Base-by-base conservation (phyloP, 176 grass and related monocot genomes). In the Oryza australiensis region DNA sequence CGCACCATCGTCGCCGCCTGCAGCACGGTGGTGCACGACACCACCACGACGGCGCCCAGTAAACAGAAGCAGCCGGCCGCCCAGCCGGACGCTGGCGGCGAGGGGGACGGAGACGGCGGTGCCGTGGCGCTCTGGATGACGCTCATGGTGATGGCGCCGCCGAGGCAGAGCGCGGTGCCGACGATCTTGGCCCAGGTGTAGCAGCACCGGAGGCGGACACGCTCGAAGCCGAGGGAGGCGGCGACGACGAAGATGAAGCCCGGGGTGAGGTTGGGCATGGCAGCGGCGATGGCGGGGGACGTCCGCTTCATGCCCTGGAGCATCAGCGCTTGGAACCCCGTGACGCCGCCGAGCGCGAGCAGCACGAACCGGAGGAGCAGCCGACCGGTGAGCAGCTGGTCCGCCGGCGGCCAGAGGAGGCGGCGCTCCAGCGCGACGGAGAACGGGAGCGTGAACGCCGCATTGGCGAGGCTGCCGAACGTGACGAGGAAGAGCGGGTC, bases 231-330 rank as follows among this genome's bases (percentile, higher is more conserved):
- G 26, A 75, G 33, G 26, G 48, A 27, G 10, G 45, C 83, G 34
- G 82, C 90, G 37, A 83, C 72, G 14, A 92, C 32, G 74, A 86
- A 92, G 73, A 92, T 83, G 78, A 92, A 74, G 15, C 90, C 90
- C 16, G 86, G 90, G 10, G 86, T 73, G 41, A 91, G 78, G 81
- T 91, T 91, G 6, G 85, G 89, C 89, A 91, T 84, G 2, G 89
- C 82, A 24, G 82, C 48, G 1, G 85, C 89, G 72, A 91, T 82
- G 46, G 81, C 65, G 32, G 85, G 89, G 3, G 89, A 91, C 48
- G 89, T 91, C 64, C 68, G 88, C 72, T 85, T 88, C 51, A 91
- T 82, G 62, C 89, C 89, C 20, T 85, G 37, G 27, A 88, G 68
- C 82, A 91, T 73, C 11, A 91, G 75, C 20, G 71, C 76, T 77